Evolutionary conservation across 2,329 filamentous ascomycete genomes (phyloP).

Genomic region (Microascus cirrosus): DNA sequence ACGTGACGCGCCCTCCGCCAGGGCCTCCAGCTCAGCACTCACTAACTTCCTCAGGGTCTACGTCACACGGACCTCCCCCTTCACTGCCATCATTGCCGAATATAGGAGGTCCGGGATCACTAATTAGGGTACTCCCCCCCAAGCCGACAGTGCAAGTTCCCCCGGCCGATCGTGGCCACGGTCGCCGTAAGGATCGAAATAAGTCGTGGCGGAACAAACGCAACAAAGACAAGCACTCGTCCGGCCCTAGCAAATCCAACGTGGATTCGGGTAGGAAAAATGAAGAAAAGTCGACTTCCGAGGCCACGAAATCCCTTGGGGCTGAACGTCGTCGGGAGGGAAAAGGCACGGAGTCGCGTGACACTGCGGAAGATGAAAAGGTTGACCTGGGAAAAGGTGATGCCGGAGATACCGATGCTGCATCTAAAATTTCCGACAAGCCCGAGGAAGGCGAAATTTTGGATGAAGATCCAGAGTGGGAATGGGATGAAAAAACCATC

Average conservation of each 20-base stretch:
- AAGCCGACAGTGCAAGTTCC: constrained; percentile 19
- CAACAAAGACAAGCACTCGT: constrained; percentile 9
- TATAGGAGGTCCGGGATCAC: constrained; percentile 15
- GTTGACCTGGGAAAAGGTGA: neutral
- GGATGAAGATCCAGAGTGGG: constrained; percentile 19
- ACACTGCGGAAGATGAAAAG: neutral
- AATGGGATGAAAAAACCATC: constrained; percentile 25
- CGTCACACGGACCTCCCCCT: constrained; percentile 10
- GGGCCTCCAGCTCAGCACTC: neutral
- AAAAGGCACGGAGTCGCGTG: neutral
- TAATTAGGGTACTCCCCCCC: constrained; percentile 12
- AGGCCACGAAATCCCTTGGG: neutral
- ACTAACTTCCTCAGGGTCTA: neutral
- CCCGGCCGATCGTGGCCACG: constrained; percentile 17
- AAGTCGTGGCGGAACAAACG: constrained; percentile 12
- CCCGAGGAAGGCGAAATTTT: constrained; percentile 18
- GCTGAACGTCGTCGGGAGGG: neutral
- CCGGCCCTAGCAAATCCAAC: neutral
- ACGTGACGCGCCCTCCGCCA: neutral
- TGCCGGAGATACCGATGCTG: constrained; percentile 5
- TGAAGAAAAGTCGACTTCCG: neutral
- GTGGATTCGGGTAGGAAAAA: neutral
- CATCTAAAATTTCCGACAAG: constrained; percentile 10
- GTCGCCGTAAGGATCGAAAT: constrained; percentile 15
- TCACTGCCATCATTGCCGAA: constrained; percentile 11